These are phyloP conservation scores for Trametes cingulata DNA, from an alignment of 768 basidiomycete species.

Conservation along the genomic window DNA sequence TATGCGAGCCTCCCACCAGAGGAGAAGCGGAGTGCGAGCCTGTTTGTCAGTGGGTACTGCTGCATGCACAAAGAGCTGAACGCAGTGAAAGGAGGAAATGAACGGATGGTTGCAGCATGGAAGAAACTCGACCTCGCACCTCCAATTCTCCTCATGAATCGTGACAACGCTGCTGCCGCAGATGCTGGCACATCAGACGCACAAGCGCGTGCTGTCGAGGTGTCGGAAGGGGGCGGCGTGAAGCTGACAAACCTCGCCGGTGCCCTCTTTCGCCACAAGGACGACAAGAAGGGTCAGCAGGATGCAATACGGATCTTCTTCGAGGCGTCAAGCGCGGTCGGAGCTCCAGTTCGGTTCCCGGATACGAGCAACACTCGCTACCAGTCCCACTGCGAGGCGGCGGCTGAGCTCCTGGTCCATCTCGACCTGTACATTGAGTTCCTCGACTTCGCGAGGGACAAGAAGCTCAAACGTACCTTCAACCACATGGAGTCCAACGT, in stretches of 20 bases:
- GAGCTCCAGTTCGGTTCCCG: constrained; percentile 31
- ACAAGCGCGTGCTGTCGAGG: constrained; percentile 21
- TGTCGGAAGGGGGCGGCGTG: constrained; percentile 28
- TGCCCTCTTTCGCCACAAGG: constrained; percentile 36
- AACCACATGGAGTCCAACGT: constrained; percentile 39
- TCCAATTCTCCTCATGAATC: constrained; percentile 16
- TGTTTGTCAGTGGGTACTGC: constrained; percentile 41
- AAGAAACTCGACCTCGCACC: not conserved
- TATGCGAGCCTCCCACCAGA: constrained; percentile 17
- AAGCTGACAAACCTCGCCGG: constrained; percentile 34
- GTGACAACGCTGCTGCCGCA: constrained; percentile 19
- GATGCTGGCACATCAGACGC: constrained; percentile 12
- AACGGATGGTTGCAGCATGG: constrained; percentile 17
- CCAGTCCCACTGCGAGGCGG: constrained; percentile 35
- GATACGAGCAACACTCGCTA: constrained; percentile 40
- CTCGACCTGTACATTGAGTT: constrained; percentile 29
- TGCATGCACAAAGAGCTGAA: constrained; percentile 44
- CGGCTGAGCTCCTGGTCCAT: constrained; percentile 29
- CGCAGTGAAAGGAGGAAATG: constrained; percentile 33
- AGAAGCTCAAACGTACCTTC: constrained; percentile 30
- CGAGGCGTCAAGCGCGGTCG: constrained; percentile 18
- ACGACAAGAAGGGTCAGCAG: constrained; percentile 38
- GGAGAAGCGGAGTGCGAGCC: constrained; percentile 21
- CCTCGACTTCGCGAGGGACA: constrained; percentile 31
- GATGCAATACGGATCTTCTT: constrained; percentile 31